Percentiles rank a stretch among this genome's conserved stretches.
Conservation (phyloP, 2,329 filamentous ascomycete genomes). For the Diplodia sapinea region DNA sequence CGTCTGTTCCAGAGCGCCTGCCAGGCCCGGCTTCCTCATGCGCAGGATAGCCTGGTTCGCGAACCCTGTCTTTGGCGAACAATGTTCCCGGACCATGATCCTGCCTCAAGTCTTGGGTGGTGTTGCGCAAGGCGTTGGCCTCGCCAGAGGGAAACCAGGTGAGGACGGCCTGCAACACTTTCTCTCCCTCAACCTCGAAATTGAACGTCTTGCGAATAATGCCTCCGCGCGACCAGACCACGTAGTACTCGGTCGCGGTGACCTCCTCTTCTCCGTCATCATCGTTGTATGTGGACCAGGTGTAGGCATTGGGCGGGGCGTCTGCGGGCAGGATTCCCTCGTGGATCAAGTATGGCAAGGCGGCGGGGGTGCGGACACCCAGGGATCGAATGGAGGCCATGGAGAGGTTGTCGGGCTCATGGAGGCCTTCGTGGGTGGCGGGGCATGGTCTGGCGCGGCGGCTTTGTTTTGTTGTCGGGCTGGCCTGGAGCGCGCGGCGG, state of each 20-base stretch:
- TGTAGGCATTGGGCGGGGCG: conserved; percentile 69
- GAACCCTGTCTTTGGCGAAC: conserved; percentile 40
- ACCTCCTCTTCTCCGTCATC: conserved; percentile 66
- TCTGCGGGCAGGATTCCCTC: conserved; percentile 77
- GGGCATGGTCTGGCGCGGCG: conserved; percentile 22
- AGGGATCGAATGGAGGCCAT: conserved; percentile 94
- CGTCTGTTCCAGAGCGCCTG: conserved; percentile 35
- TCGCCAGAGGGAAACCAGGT: conserved; percentile 72
- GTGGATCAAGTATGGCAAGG: conserved; percentile 79
- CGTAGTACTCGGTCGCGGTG: conserved; percentile 73
- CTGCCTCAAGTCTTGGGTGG: conserved; percentile 5
- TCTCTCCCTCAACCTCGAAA: conserved; percentile 85
- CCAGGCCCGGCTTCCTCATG: conserved; percentile 7
- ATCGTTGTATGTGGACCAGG: conserved; percentile 70
- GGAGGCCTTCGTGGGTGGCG: conserved; percentile 34
- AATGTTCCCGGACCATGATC: conserved; percentile 22
- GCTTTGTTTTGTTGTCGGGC: conserved; percentile 28
- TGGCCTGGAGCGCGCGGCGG: conserved; percentile 29
- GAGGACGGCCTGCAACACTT: conserved; percentile 82
- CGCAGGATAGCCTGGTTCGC: conserved; percentile 33
- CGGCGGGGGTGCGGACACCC: conserved; percentile 86
- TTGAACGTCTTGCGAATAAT: conserved; percentile 84
- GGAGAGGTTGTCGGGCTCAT: conserved; percentile 42
- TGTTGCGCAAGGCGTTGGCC: conserved; percentile 16
- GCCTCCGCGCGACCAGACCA: conserved; percentile 88